Conservation (phyloP, 2,329 filamentous ascomycete genomes). For the Hymenoscyphus linearis region DNA sequence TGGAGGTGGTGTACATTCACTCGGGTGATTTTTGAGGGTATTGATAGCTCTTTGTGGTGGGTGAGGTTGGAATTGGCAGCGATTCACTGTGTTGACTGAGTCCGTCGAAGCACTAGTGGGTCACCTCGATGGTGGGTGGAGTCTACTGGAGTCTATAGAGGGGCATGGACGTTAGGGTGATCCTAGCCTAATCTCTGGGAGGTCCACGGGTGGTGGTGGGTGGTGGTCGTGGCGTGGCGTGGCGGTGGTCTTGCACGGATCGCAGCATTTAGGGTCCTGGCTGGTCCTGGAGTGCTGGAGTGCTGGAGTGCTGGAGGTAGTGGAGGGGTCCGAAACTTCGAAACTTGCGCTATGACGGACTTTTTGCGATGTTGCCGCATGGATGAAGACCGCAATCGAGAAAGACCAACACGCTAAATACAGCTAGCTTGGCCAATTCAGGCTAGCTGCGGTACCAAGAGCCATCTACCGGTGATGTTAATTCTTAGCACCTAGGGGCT, state of each 20-base stretch:
- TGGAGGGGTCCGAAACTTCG: not conserved
- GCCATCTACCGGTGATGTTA: no score
- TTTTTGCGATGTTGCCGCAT: not conserved
- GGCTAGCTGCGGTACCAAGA: no score
- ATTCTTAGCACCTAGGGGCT: no score
- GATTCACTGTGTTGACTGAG: not conserved
- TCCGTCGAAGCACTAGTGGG: not conserved
- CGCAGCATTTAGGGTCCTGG: not conserved
- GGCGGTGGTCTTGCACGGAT: not conserved
- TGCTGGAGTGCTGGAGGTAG: no score
- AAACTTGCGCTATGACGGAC: not conserved
- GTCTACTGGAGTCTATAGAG: not conserved
- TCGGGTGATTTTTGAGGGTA: not conserved
- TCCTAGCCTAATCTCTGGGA: no score
- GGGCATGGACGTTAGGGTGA: not conserved
- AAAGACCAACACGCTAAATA: no score
- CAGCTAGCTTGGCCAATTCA: no score
- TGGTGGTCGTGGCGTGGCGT: no score
- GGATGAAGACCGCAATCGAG: not conserved
- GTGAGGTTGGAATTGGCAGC: not conserved
- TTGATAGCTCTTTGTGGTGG: not conserved
- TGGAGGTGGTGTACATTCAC: not conserved
- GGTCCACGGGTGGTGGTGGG: not conserved
- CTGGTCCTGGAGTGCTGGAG: no score
- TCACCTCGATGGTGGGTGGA: not conserved